phyloP scores from a whole-genome alignment of 208 protist species.

The Crithidia brevicula region DNA sequence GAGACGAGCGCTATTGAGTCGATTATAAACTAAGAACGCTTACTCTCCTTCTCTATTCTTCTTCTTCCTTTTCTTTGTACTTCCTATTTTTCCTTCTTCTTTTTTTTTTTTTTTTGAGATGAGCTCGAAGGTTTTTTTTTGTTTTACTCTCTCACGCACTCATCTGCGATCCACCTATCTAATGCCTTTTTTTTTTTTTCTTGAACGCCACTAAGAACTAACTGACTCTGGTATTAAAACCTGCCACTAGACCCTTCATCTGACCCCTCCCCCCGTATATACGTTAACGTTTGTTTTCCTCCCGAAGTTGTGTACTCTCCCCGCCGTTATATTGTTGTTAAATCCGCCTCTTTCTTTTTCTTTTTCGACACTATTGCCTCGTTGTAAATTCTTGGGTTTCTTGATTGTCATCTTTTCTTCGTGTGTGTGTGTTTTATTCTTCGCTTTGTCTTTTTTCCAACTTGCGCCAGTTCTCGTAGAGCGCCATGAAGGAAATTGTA shows the following conservation, averaged over 20 bases:
- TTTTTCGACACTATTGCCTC: not conserved
- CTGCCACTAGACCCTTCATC: too few relatives aligned
- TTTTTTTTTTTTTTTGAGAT: constrained; percentile 1
- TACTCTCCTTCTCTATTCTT: constrained; percentile 30
- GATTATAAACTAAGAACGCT: too few relatives aligned
- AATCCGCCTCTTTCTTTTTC: not conserved
- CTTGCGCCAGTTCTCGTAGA: too few relatives aligned
- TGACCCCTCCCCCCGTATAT: too few relatives aligned
- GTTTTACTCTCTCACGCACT: constrained; percentile 10
- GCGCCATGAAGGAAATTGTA: too few relatives aligned
- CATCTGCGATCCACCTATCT: not conserved
- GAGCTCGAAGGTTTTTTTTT: not conserved
- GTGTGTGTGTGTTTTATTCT: not conserved
- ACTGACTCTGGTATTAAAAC: not conserved
- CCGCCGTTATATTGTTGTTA: not conserved
- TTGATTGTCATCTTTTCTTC: not conserved
- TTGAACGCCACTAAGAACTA: not conserved
- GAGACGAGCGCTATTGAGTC: too few relatives aligned
- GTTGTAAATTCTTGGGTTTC: constrained; percentile 6
- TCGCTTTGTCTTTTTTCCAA: constrained; percentile 9
- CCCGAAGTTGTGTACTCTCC: too few relatives aligned
- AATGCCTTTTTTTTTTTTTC: constrained; percentile 7
- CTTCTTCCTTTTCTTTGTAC: constrained; percentile 15
- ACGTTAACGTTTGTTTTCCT: not conserved
- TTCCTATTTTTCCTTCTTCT: constrained; percentile 5